A percentile compares a stretch with the other conserved stretches of the same genome.
Conservation (phyloP, 768 basidiomycete species). For the Gautieria morchelliformis region DNA sequence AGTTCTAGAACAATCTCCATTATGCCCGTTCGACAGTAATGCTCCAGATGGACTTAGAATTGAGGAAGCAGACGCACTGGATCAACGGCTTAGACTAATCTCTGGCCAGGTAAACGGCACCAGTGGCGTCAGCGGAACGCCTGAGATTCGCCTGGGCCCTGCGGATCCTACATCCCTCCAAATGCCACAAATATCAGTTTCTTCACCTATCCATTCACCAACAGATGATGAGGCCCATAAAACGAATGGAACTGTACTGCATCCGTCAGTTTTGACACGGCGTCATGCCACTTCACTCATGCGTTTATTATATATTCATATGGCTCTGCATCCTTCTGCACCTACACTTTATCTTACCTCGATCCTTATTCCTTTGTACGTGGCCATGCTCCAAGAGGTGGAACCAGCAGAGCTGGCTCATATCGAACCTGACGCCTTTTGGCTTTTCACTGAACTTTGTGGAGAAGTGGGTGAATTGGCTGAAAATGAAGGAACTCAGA, state of each 20-base stretch:
- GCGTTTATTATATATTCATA: slow-evolving; percentile 64
- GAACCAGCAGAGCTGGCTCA: slow-evolving; percentile 53
- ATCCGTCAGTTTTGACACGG: slow-evolving; percentile 19
- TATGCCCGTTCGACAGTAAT: slow-evolving; percentile 42
- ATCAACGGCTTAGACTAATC: slow-evolving; percentile 41
- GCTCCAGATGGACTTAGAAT: slow-evolving; percentile 40
- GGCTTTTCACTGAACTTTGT: slow-evolving; percentile 68
- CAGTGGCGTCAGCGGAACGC: slow-evolving; percentile 20
- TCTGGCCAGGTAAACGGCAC: slow-evolving; percentile 18
- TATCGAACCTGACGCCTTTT: slow-evolving; percentile 74
- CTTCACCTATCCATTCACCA: slow-evolving; percentile 1
- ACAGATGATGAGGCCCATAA: slow-evolving; percentile 13
- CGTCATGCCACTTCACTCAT: slow-evolving; percentile 55
- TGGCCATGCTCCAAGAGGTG: slow-evolving; percentile 49
- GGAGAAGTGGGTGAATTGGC: slow-evolving; percentile 69
- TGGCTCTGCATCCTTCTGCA: slow-evolving; percentile 60
- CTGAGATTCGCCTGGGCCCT: slow-evolving; percentile 32
- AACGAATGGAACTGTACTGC: slow-evolving; percentile 30
- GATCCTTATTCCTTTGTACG: slow-evolving; percentile 60
- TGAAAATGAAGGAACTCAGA: slow-evolving; percentile 49
- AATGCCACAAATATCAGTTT: neutral
- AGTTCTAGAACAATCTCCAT: slow-evolving; percentile 34
- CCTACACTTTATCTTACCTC: slow-evolving; percentile 61
- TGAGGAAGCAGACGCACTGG: slow-evolving; percentile 40
- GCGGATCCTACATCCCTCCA: slow-evolving; percentile 14